Evolutionary conservation across 495 filamentous ascomycete species (phyloP).

Genomic region (Stereocaulon alpinum): DNA sequence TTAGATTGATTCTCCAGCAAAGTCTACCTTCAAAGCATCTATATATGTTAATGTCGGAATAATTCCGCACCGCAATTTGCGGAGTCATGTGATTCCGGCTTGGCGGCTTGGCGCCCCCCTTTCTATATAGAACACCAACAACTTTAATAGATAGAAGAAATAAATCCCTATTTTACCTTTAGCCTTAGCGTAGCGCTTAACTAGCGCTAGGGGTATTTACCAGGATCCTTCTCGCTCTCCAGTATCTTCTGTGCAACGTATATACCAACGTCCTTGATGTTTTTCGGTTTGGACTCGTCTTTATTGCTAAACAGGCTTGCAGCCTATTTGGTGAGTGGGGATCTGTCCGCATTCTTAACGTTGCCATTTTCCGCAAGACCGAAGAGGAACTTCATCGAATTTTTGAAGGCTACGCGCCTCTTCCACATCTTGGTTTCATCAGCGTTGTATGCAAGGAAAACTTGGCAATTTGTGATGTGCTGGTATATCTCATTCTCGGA

Average conservation of each 20-base stretch:
- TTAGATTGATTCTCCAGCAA: too few species aligned
- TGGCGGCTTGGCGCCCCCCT: too few species aligned
- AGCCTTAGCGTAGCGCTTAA: too few species aligned
- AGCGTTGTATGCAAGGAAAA: slow-evolving; percentile 19
- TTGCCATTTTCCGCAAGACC: slow-evolving; percentile 17
- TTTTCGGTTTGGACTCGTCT: neutral
- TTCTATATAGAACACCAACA: too few species aligned
- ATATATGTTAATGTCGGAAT: too few species aligned
- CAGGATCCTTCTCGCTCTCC: slow-evolving; percentile 12
- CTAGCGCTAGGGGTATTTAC: too few species aligned
- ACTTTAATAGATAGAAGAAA: too few species aligned
- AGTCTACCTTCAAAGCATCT: too few species aligned
- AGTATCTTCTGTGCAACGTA: slow-evolving; percentile 14
- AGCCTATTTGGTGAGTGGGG: neutral
- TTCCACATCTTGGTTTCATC: slow-evolving; percentile 22
- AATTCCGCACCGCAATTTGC: too few species aligned
- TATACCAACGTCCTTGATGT: slow-evolving; percentile 16
- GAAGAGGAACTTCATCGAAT: slow-evolving; percentile 20
- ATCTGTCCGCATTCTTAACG: slow-evolving; percentile 15
- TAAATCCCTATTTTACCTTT: too few species aligned
- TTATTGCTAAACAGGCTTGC: neutral
- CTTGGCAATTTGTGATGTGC: slow-evolving; percentile 24
- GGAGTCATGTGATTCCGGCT: too few species aligned
- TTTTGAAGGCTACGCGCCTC: slow-evolving; percentile 18
- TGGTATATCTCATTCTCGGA: slow-evolving; percentile 24